phyloP scores from a whole-genome alignment of 345 rosid species.

The Litchi chinensis region DNA sequence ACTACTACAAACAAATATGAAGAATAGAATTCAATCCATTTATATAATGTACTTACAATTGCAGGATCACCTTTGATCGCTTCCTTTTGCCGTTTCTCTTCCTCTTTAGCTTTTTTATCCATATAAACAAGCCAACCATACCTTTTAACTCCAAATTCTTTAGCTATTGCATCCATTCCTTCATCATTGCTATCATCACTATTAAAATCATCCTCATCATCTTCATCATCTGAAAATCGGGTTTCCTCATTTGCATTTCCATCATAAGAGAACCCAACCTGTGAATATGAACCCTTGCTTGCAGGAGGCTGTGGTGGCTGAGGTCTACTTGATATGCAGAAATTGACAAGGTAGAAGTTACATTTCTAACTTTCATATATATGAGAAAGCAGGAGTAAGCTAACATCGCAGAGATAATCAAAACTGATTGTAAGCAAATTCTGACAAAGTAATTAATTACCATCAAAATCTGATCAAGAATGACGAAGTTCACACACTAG shows the following conservation, averaged over 20 bases:
- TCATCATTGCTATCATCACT: constrained; percentile 94
- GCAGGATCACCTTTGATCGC: constrained; percentile 97
- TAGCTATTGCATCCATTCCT: constrained; percentile 89
- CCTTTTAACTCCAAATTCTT: constrained; percentile 91
- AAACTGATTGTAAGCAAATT: neutral
- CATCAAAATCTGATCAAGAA: neutral
- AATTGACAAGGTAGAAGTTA: neutral
- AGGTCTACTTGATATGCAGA: constrained; percentile 40
- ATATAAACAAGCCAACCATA: constrained; percentile 98
- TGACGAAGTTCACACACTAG: neutral
- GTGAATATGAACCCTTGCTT: constrained; percentile 83
- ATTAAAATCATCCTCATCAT: constrained; percentile 84
- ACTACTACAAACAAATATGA: neutral
- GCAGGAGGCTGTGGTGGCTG: constrained; percentile 63
- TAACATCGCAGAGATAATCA: neutral
- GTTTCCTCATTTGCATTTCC: constrained; percentile 65
- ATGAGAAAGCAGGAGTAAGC: neutral
- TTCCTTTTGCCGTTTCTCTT: constrained; percentile 91
- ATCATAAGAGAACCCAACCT: constrained; percentile 91
- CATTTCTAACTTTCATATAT: neutral
- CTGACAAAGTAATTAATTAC: constrained; percentile 3
- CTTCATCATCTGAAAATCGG: constrained; percentile 55
- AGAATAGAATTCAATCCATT: constrained; percentile 16
- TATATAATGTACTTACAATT: constrained; percentile 60
- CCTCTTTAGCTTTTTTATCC: constrained; percentile 96